Base-by-base conservation (phyloP, 2,329 filamentous ascomycete genomes). In the Bipolaris gigantea region DNA sequence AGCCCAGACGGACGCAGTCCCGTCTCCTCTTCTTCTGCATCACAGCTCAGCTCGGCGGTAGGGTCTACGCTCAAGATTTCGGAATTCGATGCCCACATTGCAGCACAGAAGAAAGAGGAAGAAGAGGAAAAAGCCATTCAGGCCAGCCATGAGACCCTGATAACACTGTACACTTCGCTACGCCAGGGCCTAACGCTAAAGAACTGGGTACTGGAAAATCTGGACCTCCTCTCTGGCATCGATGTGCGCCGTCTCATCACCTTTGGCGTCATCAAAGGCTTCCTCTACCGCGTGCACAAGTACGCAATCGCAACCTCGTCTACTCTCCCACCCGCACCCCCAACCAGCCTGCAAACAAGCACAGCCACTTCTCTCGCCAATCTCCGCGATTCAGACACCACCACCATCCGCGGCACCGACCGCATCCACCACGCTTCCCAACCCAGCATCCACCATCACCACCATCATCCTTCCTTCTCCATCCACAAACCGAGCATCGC, bases 251-350 rank as follows among this genome's bases (percentile, higher is more conserved):
- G 94, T 25, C 87, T 99, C 59, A 90, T 97, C 59, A 95, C 96
- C 55, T 99, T 97, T 68, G 94, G 93, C 53, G 84, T 97, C 55
- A 96, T 97, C 73, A 97, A 97, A 76, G 92, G 93, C 15, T 89
- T 95, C 63, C 77, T 99, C 21, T 97, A 97, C 74, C 85, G 94
- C 32, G 88, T 97, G 36, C 91, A 97, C 77, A 95, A 94, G 73
- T 95, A 95, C 71, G 89, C 91, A 25, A 84, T 95, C 50, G 84
- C 83, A 11, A 67, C 61, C 4, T 59, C 58, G 1, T 47, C 55
- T 6, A 35, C 49, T 1, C 25, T 70, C 6, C 64, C 68, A 15
- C 63, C 67, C 7, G 68, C 66, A 8, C 66, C 66, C 38, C 67
- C 68, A 4, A 63, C 65, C 3, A 65, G 63, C 18, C 53, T 70